Conservation (phyloP, 2,329 filamentous ascomycete genomes). For the Cytospora leucostoma region DNA sequence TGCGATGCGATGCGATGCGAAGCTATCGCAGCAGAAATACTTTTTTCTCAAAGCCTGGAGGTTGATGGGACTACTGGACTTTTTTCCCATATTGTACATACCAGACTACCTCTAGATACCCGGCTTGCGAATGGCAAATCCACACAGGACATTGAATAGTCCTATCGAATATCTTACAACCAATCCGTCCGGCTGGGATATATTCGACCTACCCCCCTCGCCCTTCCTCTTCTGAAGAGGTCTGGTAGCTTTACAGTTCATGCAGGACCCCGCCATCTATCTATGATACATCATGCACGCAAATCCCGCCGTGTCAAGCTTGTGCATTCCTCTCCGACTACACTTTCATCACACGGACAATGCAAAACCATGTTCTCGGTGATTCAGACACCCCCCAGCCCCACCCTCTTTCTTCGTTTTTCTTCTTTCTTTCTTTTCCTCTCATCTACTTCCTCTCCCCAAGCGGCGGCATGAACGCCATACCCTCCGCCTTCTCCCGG, state of each 20-base stretch:
- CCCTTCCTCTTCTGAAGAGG: background rate
- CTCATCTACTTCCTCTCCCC: conserved; percentile 17
- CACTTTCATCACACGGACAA: too few relatives aligned
- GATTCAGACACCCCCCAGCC: too few relatives aligned
- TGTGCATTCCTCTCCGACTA: too few relatives aligned
- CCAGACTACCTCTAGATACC: conserved; percentile 13
- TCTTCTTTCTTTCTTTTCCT: background rate
- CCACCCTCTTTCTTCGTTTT: background rate
- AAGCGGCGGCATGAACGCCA: conserved; percentile 60
- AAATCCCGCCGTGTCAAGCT: too few relatives aligned
- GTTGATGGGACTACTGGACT: background rate
- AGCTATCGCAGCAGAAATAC: background rate
- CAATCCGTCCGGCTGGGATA: background rate
- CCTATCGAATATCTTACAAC: conserved; percentile 6
- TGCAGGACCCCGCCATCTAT: too few relatives aligned
- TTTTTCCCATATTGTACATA: conserved; percentile 17
- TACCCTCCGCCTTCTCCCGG: conserved; percentile 42
- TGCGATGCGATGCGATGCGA: background rate
- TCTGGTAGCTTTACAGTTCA: background rate
- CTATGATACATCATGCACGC: too few relatives aligned
- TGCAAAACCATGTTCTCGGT: background rate
- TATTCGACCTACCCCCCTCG: background rate
- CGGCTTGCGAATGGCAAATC: conserved; percentile 4
- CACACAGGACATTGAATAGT: conserved; percentile 8
- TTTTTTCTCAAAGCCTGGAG: background rate